These are phyloP conservation scores for Colletotrichum spinosum DNA, from an alignment of 2,329 filamentous ascomycete species.

Conservation along the genomic window DNA sequence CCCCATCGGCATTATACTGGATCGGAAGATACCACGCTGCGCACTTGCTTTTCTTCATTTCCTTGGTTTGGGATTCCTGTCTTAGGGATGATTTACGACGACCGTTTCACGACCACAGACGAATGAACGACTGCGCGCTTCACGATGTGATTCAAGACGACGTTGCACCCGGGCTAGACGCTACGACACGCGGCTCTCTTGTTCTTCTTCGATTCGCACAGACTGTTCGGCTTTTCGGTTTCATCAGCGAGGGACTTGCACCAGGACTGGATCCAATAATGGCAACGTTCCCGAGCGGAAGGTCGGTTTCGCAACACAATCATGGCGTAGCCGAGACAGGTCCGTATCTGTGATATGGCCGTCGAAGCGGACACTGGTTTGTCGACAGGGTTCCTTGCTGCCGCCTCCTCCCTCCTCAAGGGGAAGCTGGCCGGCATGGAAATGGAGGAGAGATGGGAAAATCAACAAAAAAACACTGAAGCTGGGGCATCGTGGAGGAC, in stretches of 20 bases:
- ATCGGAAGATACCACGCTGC: constrained; percentile 44
- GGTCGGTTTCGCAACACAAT: constrained; percentile 46
- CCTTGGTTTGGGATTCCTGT: constrained; percentile 52
- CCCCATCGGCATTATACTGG: constrained; percentile 46
- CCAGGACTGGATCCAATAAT: constrained; percentile 46
- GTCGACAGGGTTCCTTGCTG: constrained; percentile 52
- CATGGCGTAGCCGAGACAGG: constrained; percentile 50
- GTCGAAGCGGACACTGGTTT: constrained; percentile 56
- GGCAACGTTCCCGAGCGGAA: constrained; percentile 37
- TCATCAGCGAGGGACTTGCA: constrained; percentile 35
- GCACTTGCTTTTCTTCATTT: constrained; percentile 54
- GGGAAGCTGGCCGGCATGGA: constrained; percentile 39
- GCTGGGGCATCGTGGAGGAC: constrained; percentile 42
- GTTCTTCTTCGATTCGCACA: constrained; percentile 34
- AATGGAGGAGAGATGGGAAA: constrained; percentile 45
- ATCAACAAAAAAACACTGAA: constrained; percentile 44
- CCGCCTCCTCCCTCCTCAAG: constrained; percentile 35
- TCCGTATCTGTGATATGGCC: constrained; percentile 54
- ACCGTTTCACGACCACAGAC: constrained; percentile 54
- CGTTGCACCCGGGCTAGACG: constrained; percentile 47
- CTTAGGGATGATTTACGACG: constrained; percentile 61
- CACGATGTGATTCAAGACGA: constrained; percentile 47
- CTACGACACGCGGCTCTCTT: constrained; percentile 39
- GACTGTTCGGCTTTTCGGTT: constrained; percentile 38
- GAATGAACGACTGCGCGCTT: constrained; percentile 47